Percentiles rank a stretch among this genome's conserved stretches.
Conservation (phyloP, 148 eudicot species). For the Silene latifolia region DNA sequence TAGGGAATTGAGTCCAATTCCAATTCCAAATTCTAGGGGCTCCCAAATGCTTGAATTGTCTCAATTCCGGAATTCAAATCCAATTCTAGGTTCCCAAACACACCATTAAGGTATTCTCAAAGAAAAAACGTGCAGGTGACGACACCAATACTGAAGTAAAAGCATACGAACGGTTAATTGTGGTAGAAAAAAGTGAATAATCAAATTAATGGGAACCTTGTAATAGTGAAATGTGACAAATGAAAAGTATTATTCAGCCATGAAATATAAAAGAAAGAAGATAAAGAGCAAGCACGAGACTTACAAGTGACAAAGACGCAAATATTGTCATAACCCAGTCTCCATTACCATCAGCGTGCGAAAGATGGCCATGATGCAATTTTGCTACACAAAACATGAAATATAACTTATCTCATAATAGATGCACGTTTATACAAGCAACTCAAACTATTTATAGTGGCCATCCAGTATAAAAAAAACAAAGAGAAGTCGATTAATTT, state of each 20-base stretch:
- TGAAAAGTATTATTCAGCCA: background rate
- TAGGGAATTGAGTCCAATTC: no score
- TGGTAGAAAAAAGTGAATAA: no score
- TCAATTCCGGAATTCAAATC: no score
- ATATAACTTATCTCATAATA: conserved; percentile 14
- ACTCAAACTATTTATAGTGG: background rate
- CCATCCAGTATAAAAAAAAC: background rate
- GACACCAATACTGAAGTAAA: background rate
- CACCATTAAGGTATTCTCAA: background rate
- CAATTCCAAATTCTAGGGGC: no score
- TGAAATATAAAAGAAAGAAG: background rate
- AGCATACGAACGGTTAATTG: no score
- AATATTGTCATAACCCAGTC: conserved; percentile 98
- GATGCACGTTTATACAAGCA: background rate
- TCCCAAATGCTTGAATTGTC: no score
- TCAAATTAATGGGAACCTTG: background rate
- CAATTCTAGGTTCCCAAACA: no score
- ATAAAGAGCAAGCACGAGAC: conserved; percentile 14
- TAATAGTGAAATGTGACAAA: background rate
- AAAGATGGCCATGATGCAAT: conserved; percentile 81
- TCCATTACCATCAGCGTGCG: conserved; percentile 97
- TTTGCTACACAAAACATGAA: conserved; percentile 50
- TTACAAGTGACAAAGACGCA: conserved; percentile 86
- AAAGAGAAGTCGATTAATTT: conserved; percentile 3
- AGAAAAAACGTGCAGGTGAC: background rate